Evolutionary conservation across 352 stramenopile species (phyloP), one percentile per base, ranked within the genome.

Genomic region (Pythium aphanidermatum): DNA sequence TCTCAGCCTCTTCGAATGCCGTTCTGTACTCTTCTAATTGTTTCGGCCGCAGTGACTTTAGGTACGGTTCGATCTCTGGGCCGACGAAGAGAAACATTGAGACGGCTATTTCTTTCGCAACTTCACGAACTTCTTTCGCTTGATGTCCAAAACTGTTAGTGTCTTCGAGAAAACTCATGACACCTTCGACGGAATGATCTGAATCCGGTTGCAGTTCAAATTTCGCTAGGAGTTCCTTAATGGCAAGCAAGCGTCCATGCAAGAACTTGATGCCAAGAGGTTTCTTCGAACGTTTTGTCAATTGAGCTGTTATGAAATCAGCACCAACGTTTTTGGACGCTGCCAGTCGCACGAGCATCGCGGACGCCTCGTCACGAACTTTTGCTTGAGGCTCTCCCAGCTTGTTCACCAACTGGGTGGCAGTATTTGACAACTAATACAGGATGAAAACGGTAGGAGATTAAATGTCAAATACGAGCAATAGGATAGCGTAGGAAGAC

Each of bases 1-100:
- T 74, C 41, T 80, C 60, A 14, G 65, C 66, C 8, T 65, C 68
- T 43, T 90, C 78, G 37, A 97, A 97, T 9, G 85, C 85, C 23
- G 71, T 60, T 46, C 93, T 76, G 40, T 97, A 97, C 50, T 97
- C 88, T 39, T 96, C 86, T 17, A 93, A 46, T 51, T 96, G 88
- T 58, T 96, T 97, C 6, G 83, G 80, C 6, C 87, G 73, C 5
- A 96, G 57, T 4, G 66, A 70, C 54, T 85, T 91, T 13, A 97
- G 58, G 46, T 75, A 90, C 1, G 59, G 62, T 53, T 95, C 74
- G 2, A 95, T 68, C 6, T 92, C 78, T 6, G 48, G 36, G 25
- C 81, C 79, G 8, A 82, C 67, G 14, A 81, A 33, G 51, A 74
- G 59, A 42, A 86, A 92, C 4, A 96, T 42, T 6, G 68, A 51